Percentiles rank a stretch among this genome's conserved stretches.
Conservation (phyloP, 306 rosid species). For the Psophocarpus tetragonolobus region DNA sequence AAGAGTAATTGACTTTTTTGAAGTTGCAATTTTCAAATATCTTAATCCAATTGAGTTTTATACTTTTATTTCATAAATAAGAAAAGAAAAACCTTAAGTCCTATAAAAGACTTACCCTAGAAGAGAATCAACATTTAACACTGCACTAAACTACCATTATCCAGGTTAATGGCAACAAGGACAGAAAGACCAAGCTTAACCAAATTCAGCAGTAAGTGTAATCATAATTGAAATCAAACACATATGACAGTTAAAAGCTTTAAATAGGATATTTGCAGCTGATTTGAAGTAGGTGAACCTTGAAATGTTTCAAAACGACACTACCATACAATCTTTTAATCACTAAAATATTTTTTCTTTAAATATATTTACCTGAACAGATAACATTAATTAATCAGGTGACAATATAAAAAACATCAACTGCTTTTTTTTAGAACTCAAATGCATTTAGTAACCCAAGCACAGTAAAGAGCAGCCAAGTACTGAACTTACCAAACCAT, state of each 20-base stretch:
- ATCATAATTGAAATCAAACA: constrained; percentile 18
- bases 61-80: constrained; percentile 17
- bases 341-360: background rate
- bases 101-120: constrained; percentile 6
- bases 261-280: constrained; percentile 25
- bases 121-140: constrained; percentile 29
- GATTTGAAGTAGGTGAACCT: constrained; percentile 5
- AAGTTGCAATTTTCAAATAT: constrained; percentile 2
- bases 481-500: constrained; percentile 59
- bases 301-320: constrained; percentile 11
- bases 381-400: constrained; percentile 6
- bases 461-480: constrained; percentile 12
- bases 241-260: background rate
- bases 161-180: constrained; percentile 11
- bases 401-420: constrained; percentile 6
- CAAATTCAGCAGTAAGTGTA: constrained; percentile 7
- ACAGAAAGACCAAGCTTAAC: constrained; percentile 13
- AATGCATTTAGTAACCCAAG: constrained; percentile 4
- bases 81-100: background rate
- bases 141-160: constrained; percentile 24
- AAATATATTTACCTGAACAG: constrained; percentile 5
- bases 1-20: constrained; percentile 7
- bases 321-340: constrained; percentile 19
- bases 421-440: background rate
- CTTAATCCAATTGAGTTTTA: background rate